Percentiles rank a stretch among this genome's conserved stretches.
Conservation (phyloP, 495 filamentous ascomycete species). For the Xylaria longipes region DNA sequence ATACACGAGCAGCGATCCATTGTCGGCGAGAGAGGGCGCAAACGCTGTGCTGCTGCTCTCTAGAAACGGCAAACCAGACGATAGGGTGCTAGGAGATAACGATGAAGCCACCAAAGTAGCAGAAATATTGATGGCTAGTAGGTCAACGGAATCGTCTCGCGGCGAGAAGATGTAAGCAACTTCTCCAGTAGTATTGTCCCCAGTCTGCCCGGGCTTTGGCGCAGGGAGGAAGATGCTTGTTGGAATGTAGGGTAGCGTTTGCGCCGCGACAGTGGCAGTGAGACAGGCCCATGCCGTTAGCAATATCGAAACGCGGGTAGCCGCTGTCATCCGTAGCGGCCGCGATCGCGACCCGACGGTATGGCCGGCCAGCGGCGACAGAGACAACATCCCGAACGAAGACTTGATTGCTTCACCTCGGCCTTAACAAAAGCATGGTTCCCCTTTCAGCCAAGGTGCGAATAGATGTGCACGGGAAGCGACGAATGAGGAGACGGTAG, state of each 20-base stretch:
- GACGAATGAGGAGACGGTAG: constrained; percentile 1
- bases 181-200: constrained; percentile 30
- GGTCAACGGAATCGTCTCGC: constrained; percentile 52
- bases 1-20: constrained; percentile 72
- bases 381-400: constrained; percentile 34
- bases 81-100: constrained; percentile 62
- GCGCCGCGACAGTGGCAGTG: constrained; percentile 29
- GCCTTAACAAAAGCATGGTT: constrained; percentile 37
- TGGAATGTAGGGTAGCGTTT: constrained; percentile 74
- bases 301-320: constrained; percentile 32
- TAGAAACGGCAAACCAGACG: constrained; percentile 71
- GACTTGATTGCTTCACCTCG: constrained; percentile 37
- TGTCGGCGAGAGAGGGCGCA: constrained; percentile 66
- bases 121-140: constrained; percentile 71
- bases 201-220: constrained; percentile 50
- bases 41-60: constrained; percentile 56
- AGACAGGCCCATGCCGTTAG: constrained; percentile 31
- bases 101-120: constrained; percentile 57
- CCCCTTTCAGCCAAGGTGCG: neutral
- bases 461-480: neutral
- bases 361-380: constrained; percentile 32
- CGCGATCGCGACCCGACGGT: neutral
- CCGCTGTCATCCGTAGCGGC: constrained; percentile 32
- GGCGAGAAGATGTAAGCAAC: constrained; percentile 67
- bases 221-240: constrained; percentile 67